Conservation (phyloP, 352 stramenopile genomes). For the Phytophthora europaea region DNA sequence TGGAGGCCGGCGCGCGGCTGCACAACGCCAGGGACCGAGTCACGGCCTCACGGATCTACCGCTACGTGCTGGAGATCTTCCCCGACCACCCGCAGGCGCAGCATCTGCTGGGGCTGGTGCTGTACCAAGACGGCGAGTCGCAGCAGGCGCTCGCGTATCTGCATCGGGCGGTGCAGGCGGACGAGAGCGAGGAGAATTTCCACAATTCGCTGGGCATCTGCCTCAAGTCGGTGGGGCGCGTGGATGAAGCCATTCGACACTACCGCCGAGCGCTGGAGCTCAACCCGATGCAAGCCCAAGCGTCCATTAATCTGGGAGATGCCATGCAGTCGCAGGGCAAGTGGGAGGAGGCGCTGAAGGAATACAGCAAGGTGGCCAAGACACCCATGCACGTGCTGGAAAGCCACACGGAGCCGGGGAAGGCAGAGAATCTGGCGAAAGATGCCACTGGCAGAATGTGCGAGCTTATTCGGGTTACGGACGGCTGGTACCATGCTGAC, state of each 20-base stretch:
- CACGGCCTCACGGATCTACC: slow-evolving; percentile 57
- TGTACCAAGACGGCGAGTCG: slow-evolving; percentile 54
- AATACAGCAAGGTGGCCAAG: slow-evolving; percentile 59
- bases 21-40: slow-evolving; percentile 45
- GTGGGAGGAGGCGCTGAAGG: slow-evolving; percentile 66
- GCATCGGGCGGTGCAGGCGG: slow-evolving; percentile 48
- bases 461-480: slow-evolving; percentile 59
- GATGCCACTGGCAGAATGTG: slow-evolving; percentile 58
- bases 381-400: slow-evolving; percentile 23
- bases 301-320: slow-evolving; percentile 64
- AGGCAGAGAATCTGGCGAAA: slow-evolving; percentile 42
- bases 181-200: slow-evolving; percentile 57
- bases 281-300: slow-evolving; percentile 49
- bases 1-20: slow-evolving; percentile 51
- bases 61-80: slow-evolving; percentile 59
- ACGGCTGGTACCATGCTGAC: slow-evolving; percentile 59
- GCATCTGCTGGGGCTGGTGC: slow-evolving; percentile 59
- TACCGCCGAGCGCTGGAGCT: slow-evolving; percentile 66
- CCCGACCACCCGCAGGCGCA: slow-evolving; percentile 55
- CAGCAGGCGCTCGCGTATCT: slow-evolving; percentile 47
- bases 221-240: slow-evolving; percentile 47
- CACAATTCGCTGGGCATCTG: slow-evolving; percentile 69
- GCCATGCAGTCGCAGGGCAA: slow-evolving; percentile 53
- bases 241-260: slow-evolving; percentile 58
- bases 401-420: slow-evolving; percentile 20